Evolutionary conservation across 2,329 filamentous ascomycete genomes (phyloP).

Genomic region (Fusarium sp.): DNA sequence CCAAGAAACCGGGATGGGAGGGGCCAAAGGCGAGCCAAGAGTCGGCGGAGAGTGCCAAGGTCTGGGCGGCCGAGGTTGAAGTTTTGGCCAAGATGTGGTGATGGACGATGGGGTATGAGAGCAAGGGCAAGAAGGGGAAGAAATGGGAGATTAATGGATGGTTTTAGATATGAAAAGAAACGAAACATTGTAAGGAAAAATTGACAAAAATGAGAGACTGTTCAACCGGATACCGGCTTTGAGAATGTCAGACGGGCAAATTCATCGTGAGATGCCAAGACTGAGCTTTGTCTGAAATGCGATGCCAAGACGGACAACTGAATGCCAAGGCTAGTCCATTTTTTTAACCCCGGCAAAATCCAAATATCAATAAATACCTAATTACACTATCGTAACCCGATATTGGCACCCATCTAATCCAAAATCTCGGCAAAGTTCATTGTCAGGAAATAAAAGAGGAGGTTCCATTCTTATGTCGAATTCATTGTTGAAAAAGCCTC

Average conservation of each 20-base stretch:
- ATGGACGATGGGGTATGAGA: constrained; percentile 1
- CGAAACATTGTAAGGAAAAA: neutral
- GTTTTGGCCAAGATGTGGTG: constrained; percentile 4
- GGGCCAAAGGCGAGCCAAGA: constrained; percentile 35
- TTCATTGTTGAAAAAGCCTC: neutral
- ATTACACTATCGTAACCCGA: neutral
- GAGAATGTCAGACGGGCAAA: constrained; percentile 9
- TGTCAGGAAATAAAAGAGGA: too few species aligned
- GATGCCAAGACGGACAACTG: constrained; percentile 38
- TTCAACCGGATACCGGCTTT: constrained; percentile 7
- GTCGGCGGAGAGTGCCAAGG: constrained; percentile 44
- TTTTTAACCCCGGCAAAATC: constrained; percentile 8
- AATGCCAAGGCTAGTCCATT: constrained; percentile 27
- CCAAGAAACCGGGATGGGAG: constrained; percentile 25
- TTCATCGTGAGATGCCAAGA: constrained; percentile 42
- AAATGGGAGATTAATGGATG: neutral
- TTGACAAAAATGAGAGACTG: neutral
- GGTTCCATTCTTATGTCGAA: too few species aligned
- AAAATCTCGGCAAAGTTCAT: neutral
- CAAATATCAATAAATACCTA: too few species aligned
- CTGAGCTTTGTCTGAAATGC: constrained; percentile 25
- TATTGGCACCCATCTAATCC: neutral
- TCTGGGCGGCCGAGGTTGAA: constrained; percentile 41
- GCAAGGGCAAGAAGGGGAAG: neutral
- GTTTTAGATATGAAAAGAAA: neutral